A percentile compares a stretch with the other conserved stretches of the same genome.
These are phyloP conservation scores for Puya raimondii DNA, from an alignment of 176 grass and related monocot genomes.

Conservation along the genomic window DNA sequence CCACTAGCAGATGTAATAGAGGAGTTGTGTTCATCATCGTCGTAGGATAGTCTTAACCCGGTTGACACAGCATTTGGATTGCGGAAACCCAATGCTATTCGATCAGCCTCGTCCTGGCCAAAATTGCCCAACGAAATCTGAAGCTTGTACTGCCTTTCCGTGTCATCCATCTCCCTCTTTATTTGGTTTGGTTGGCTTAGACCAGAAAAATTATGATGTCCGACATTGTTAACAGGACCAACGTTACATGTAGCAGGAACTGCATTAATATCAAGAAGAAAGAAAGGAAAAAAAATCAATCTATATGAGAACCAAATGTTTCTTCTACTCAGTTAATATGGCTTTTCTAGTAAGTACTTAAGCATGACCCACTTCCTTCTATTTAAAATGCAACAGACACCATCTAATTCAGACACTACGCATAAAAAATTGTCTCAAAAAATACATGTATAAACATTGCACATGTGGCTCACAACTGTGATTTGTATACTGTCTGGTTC, in stretches of 20 bases:
- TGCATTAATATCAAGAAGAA: neutral
- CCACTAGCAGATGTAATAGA: conserved; percentile 39
- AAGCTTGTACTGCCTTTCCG: conserved; percentile 31
- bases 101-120: conserved; percentile 20
- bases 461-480: too few relatives aligned
- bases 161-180: conserved; percentile 16
- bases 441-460: too few relatives aligned
- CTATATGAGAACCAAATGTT: too few relatives aligned
- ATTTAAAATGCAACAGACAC: too few relatives aligned
- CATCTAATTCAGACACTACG: too few relatives aligned
- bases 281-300: too few relatives aligned
- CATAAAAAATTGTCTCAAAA: too few relatives aligned
- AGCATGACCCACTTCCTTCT: too few relatives aligned
- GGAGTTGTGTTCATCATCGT: conserved; percentile 44
- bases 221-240: conserved; percentile 30
- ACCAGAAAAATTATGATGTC: conserved; percentile 19
- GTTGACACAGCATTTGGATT: conserved; percentile 41
- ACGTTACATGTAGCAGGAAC: conserved; percentile 18
- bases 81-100: conserved; percentile 13
- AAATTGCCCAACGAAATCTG: conserved; percentile 46
- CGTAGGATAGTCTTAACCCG: conserved; percentile 39
- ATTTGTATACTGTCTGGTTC: too few relatives aligned
- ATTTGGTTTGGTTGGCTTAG: conserved; percentile 37
- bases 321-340: too few relatives aligned
- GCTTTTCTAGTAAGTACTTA: too few relatives aligned